These are phyloP conservation scores for Collybia sp. DNA, from an alignment of 768 basidiomycete species.

Conservation along the genomic window DNA sequence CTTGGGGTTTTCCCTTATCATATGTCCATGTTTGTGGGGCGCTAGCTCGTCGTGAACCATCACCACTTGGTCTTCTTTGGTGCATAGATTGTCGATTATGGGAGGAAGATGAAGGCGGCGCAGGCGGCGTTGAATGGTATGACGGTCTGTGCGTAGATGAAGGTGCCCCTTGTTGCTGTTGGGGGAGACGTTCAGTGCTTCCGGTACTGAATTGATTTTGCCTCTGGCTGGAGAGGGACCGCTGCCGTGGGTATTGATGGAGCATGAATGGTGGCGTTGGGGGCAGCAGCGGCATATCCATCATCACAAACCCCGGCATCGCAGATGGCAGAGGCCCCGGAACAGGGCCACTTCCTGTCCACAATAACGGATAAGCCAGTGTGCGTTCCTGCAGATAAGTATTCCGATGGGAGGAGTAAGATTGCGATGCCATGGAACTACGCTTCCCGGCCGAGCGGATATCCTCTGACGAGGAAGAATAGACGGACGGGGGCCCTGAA, in stretches of 20 bases:
- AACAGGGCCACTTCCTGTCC: constrained; percentile 34
- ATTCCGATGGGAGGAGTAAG: constrained; percentile 23
- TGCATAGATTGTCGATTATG: too few relatives aligned
- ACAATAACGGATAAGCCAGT: constrained; percentile 27
- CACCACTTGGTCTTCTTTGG: too few relatives aligned
- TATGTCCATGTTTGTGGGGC: constrained; percentile 7
- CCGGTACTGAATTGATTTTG: constrained; percentile 28
- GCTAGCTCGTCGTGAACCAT: constrained; percentile 1
- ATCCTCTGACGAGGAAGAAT: constrained; percentile 61
- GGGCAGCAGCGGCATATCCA: constrained; percentile 69
- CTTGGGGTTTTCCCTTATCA: too few relatives aligned
- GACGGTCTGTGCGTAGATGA: constrained; percentile 4
- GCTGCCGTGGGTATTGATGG: constrained; percentile 45
- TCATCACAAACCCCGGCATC: constrained; percentile 36
- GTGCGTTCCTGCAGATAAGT: constrained; percentile 18
- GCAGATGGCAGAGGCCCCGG: constrained; percentile 30
- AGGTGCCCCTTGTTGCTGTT: constrained; percentile 8
- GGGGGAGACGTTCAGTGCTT: constrained; percentile 21
- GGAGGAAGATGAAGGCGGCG: constrained; percentile 1
- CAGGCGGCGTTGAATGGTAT: constrained; percentile 3
- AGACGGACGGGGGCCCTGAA: constrained; percentile 52
- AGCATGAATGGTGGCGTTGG: constrained; percentile 76
- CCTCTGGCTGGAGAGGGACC: constrained; percentile 29
- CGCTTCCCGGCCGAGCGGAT: constrained; percentile 34
- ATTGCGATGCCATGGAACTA: constrained; percentile 28